Evolutionary conservation across 305 asterid species (phyloP).

Genomic region (Fraxinus sp.): DNA sequence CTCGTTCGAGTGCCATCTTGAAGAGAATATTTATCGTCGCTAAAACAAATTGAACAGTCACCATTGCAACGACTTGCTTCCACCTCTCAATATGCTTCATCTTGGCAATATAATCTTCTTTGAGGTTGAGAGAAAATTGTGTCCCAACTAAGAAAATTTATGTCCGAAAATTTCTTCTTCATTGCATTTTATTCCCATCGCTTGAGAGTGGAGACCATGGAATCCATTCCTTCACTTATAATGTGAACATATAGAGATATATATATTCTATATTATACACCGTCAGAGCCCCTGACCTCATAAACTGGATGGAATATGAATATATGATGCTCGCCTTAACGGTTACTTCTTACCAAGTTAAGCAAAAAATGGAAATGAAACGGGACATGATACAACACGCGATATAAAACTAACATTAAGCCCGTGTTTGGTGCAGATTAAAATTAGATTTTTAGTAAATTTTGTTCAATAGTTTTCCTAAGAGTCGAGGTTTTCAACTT

Average conservation of each 20-base stretch:
- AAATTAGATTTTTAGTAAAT: too few species aligned
- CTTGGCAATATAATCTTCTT: neutral
- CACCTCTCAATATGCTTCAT: constrained; percentile 31
- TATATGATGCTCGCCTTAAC: neutral
- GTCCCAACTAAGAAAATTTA: neutral
- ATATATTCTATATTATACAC: neutral
- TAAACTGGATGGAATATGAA: neutral
- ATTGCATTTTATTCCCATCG: neutral
- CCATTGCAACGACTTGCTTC: constrained; percentile 48
- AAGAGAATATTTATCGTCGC: constrained; percentile 44
- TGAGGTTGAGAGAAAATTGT: neutral
- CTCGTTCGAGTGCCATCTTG: constrained; percentile 52
- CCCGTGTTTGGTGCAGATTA: neutral
- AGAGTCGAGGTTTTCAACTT: neutral
- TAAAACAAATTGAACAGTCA: constrained; percentile 40
- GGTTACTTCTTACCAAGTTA: neutral
- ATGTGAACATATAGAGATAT: neutral
- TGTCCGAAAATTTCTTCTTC: neutral
- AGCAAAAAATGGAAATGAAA: too few species aligned
- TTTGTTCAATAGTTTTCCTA: neutral
- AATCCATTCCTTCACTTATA: neutral
- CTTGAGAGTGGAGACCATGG: neutral
- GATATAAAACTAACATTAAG: too few species aligned
- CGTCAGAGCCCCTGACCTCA: constrained; percentile 18
- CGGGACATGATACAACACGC: neutral